Base-by-base conservation (phyloP, 257 asterid species). In the Vinca minor region DNA sequence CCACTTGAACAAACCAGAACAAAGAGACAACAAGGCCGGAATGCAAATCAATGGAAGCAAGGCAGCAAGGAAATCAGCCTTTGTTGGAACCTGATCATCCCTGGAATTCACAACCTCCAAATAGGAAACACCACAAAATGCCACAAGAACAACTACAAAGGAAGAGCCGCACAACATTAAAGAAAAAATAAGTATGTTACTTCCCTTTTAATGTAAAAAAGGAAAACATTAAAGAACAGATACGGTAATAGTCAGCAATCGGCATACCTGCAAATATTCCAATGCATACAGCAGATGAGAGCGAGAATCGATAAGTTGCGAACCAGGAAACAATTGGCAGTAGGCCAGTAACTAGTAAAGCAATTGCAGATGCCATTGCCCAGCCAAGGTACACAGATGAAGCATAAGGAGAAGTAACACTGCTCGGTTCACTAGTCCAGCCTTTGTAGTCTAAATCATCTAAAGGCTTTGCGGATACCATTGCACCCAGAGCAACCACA, bases 261-360 rank as follows among this genome's bases (percentile, higher is more conserved):
- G 62, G 74, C 56, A 58, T 62, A 93, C 99, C 95, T 78, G 94
- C 85, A 79, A 93, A 93, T 76, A 81, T 66, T 61, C 96, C 99
- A 72, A 87, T 71, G 73, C 91, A 93, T 50, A 78, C 74, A 71
- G 95, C 97, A 77, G 99, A 87, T 14, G 99, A 89, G 65, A 86
- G 80, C 64, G 97, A 85, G 73, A 93, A 93, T 26, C 94, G 91
- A 50, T 93, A 93, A 2, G 97, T 93, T 56, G 97, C 89, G 73
- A 93, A 93, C 99, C 99, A 93, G 41, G 99, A 93, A 62, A 84
- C 86, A 60, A 93, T 84, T 2, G 99, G 97, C 79, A 93, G 87
- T 75, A 86, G 80, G 48, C 99, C 99, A 50, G 92, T 93, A 63
- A 85, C 83, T 69, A 79, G 54, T 71, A 93, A 76, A 48, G 95